Conservation (phyloP, 73 alveolate genomes). For the Paramecium octaurelia region DNA sequence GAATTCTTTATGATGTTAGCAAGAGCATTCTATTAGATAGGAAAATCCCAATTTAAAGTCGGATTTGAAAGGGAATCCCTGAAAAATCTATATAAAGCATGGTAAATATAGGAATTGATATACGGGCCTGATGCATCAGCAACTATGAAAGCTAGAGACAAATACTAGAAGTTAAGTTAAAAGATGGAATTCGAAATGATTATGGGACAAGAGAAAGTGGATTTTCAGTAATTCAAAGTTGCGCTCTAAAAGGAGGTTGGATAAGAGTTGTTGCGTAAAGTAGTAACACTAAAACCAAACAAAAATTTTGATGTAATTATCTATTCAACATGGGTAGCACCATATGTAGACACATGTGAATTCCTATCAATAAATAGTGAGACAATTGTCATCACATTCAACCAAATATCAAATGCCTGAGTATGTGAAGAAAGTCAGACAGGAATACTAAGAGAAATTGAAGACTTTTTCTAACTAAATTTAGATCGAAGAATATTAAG, state of each 20-base stretch:
- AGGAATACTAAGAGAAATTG: not conserved
- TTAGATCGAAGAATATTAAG: not conserved
- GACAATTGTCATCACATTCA: not conserved
- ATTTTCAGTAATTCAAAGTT: constrained; percentile 12
- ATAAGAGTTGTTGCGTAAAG: not conserved
- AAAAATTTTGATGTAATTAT: constrained; percentile 11
- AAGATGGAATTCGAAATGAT: constrained; percentile 44
- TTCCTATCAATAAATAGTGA: not conserved
- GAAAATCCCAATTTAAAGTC: constrained; percentile 32
- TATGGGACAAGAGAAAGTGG: not conserved
- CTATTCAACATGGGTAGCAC: not conserved
- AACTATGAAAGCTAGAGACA: constrained; percentile 19
- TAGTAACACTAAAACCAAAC: not conserved
- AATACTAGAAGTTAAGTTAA: constrained; percentile 22
- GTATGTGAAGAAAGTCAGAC: not conserved
- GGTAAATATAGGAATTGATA: not conserved
- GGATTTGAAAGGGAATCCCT: constrained; percentile 25
- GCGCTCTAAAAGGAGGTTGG: not conserved
- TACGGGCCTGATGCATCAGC: not conserved
- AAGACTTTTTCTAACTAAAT: not conserved
- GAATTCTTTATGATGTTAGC: constrained; percentile 8
- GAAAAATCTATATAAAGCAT: not conserved
- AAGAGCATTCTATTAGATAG: constrained; percentile 18
- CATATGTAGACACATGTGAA: not conserved
- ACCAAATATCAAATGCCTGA: constrained; percentile 42